phyloP scores from a whole-genome alignment of 129 eudicot genomes.

The Chrysanthemum makinoi region DNA sequence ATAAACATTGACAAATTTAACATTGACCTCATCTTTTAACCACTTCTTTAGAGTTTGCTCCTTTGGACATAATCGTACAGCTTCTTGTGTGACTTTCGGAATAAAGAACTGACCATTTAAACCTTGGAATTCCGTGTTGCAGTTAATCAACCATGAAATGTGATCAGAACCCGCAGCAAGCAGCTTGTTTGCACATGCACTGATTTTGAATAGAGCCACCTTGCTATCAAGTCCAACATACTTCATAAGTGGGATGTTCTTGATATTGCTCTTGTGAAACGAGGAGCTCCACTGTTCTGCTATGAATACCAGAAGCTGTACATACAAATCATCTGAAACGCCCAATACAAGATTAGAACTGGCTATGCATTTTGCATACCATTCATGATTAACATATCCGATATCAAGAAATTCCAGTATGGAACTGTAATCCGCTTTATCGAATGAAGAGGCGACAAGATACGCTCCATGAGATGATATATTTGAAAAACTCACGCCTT shows the following conservation, averaged over 20 bases:
- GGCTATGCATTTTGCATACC: conserved; percentile 55
- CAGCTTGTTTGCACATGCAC: conserved; percentile 5
- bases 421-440: conserved; percentile 21
- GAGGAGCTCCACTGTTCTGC: conserved; percentile 38
- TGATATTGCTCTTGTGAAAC: conserved; percentile 29
- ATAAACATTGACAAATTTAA: background rate
- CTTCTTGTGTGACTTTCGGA: conserved; percentile 28
- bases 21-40: background rate
- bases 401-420: conserved; percentile 40
- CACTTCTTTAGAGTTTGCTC: background rate
- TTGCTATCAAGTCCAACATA: conserved; percentile 30
- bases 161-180: conserved; percentile 13
- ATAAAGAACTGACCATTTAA: conserved; percentile 20
- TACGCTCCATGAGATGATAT: conserved; percentile 46
- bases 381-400: conserved; percentile 32
- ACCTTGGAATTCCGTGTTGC: conserved; percentile 34
- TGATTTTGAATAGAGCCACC: conserved; percentile 19
- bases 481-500: conserved; percentile 32
- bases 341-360: conserved; percentile 47
- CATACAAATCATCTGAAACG: conserved; percentile 38
- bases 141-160: conserved; percentile 49
- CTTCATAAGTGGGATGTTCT: conserved; percentile 38
- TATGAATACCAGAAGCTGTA: conserved; percentile 43
- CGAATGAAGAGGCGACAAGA: conserved; percentile 41
- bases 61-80: background rate